These are phyloP conservation scores for Solanum appendiculatum DNA, from an alignment of 257 asterid species.

Conservation along the genomic window DNA sequence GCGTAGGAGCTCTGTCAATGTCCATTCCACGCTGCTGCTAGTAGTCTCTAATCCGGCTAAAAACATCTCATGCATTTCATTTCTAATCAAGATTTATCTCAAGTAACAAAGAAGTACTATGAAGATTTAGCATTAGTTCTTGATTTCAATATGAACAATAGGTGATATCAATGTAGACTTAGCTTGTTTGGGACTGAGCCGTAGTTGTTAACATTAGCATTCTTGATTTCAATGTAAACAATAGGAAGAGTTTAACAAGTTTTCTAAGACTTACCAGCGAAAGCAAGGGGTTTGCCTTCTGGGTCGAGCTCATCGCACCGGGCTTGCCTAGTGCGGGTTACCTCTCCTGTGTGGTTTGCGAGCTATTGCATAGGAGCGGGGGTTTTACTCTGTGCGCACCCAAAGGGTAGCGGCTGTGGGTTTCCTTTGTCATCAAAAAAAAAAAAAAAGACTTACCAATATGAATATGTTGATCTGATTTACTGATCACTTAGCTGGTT, in stretches of 20 bases:
- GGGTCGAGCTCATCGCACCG: no score
- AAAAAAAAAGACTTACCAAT: no score
- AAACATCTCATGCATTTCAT: constrained; percentile 38
- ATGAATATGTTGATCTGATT: constrained; percentile 39
- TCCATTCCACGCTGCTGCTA: constrained; percentile 50
- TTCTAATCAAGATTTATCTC: not conserved
- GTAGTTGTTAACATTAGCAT: not conserved
- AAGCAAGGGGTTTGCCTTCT: no score
- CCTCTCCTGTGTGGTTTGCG: no score
- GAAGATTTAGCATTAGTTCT: not conserved
- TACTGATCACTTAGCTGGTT: constrained; percentile 14
- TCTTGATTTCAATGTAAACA: not conserved
- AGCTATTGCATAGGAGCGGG: no score
- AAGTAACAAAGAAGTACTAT: not conserved
- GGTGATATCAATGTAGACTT: not conserved
- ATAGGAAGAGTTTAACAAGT: not conserved
- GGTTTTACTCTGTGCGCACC: no score
- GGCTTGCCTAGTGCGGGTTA: no score
- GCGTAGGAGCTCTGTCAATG: constrained; percentile 49
- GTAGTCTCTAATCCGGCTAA: constrained; percentile 62
- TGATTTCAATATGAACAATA: not conserved
- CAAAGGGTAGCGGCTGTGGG: no score
- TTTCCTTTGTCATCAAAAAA: no score
- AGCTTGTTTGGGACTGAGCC: not conserved
- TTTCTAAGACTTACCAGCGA: not conserved